Percentiles rank a stretch among this genome's conserved stretches.
Conservation (phyloP, 2,329 filamentous ascomycete species). For the Sporothrix brunneoviolacea region DNA sequence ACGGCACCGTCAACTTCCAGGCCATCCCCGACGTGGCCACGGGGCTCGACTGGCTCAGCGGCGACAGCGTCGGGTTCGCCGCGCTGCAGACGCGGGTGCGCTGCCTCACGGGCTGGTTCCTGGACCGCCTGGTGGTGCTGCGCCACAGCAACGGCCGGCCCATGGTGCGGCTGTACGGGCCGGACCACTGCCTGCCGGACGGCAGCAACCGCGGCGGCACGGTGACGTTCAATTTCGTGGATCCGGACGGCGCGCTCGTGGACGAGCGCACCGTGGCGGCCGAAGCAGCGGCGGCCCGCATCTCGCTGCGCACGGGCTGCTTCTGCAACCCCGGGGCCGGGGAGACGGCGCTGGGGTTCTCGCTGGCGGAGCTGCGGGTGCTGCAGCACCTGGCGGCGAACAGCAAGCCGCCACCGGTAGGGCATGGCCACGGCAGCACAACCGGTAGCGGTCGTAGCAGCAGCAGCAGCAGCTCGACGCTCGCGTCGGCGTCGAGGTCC, state of each 20-base stretch:
- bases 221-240: constrained; percentile 34
- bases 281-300: constrained; percentile 27
- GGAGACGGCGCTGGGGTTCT: constrained; percentile 29
- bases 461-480: background rate
- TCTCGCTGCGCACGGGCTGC: constrained; percentile 35
- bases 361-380: constrained; percentile 10
- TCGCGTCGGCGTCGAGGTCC: background rate
- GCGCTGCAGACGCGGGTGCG: constrained; percentile 27
- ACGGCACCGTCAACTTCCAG: constrained; percentile 35
- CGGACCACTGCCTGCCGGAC: constrained; percentile 15
- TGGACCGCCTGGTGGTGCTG: constrained; percentile 26
- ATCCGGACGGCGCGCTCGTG: constrained; percentile 25
- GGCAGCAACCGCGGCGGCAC: constrained; percentile 29
- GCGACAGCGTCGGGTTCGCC: constrained; percentile 24
- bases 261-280: constrained; percentile 31
- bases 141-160: constrained; percentile 27
- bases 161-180: constrained; percentile 32
- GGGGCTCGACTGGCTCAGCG: constrained; percentile 31
- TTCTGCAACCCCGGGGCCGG: constrained; percentile 37
- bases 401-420: constrained; percentile 1
- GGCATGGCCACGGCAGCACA: background rate
- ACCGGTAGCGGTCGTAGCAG: background rate
- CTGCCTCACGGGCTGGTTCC: constrained; percentile 32
- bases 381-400: constrained; percentile 15
- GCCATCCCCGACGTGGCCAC: constrained; percentile 32